Percentiles rank a stretch among this genome's conserved stretches.
Conservation (phyloP, 1,284 basidiomycete species). For the Neonothopanus nambi region DNA sequence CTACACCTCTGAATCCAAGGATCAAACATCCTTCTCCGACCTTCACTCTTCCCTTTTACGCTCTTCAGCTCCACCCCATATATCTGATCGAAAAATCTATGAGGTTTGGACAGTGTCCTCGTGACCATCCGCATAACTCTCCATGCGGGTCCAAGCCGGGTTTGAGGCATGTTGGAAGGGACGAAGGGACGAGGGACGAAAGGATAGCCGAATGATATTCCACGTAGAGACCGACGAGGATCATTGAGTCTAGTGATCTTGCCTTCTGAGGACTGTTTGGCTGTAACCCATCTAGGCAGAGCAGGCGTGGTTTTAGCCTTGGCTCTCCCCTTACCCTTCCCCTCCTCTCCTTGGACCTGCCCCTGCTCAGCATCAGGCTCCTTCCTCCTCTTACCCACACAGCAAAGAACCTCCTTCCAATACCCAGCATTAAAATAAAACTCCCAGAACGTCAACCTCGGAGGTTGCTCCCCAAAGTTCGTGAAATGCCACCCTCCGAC, state of each 20-base stretch:
- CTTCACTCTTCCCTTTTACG: constrained; percentile 41
- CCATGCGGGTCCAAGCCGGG: constrained; percentile 9
- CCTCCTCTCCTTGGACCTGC: constrained; percentile 8
- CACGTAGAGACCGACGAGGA: constrained; percentile 42
- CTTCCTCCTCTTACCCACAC: constrained; percentile 24
- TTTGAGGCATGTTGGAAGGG: neutral
- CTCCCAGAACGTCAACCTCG: constrained; percentile 40
- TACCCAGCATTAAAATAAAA: constrained; percentile 40
- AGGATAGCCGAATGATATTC: constrained; percentile 48
- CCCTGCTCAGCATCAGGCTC: constrained; percentile 9
- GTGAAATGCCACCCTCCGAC: constrained; percentile 71
- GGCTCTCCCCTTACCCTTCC: constrained; percentile 19
- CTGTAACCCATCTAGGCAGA: constrained; percentile 45
- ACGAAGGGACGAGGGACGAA: constrained; percentile 39
- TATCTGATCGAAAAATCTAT: constrained; percentile 39
- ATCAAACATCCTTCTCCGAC: constrained; percentile 44
- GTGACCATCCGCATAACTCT: constrained; percentile 20
- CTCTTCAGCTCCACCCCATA: constrained; percentile 42
- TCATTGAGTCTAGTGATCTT: constrained; percentile 42
- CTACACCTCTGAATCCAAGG: constrained; percentile 51
- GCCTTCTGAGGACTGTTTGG: constrained; percentile 42
- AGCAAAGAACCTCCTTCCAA: constrained; percentile 32
- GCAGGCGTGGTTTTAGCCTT: constrained; percentile 23
- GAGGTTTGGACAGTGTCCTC: constrained; percentile 32
- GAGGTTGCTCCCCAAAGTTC: constrained; percentile 41